Evolutionary conservation across 2,329 filamentous ascomycete genomes (phyloP).

Genomic region (Huntiella abstrusa): DNA sequence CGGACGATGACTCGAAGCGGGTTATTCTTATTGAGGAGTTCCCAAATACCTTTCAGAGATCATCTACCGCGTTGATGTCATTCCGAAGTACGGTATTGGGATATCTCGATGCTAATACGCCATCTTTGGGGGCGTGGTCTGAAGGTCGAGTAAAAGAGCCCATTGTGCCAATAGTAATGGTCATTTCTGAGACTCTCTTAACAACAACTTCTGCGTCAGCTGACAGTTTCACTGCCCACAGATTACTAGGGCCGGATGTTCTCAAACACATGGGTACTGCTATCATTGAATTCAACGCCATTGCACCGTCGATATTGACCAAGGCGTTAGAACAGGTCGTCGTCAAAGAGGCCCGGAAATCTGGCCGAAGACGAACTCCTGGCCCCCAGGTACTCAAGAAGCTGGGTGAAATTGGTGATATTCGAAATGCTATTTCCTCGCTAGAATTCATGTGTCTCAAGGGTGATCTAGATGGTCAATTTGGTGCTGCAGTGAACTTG

Average conservation of each 20-base stretch:
- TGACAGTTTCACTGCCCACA: conserved; percentile 84
- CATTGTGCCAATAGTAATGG: conserved; percentile 60
- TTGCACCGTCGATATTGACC: conserved; percentile 67
- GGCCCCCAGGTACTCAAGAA: conserved; percentile 60
- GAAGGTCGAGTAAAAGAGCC: conserved; percentile 24
- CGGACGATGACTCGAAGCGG: conserved; percentile 18
- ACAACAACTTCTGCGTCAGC: conserved; percentile 69
- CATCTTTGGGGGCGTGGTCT: conserved; percentile 31
- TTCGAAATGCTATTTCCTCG: conserved; percentile 79
- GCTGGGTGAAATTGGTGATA: conserved; percentile 74
- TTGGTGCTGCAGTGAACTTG: conserved; percentile 57
- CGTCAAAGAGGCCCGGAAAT: conserved; percentile 66
- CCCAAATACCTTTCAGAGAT: conserved; percentile 52
- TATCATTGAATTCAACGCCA: conserved; percentile 79
- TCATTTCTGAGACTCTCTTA: conserved; percentile 78
- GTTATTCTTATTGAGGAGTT: conserved; percentile 69
- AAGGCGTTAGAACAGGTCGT: conserved; percentile 72
- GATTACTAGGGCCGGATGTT: conserved; percentile 72
- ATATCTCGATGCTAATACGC: conserved; percentile 51
- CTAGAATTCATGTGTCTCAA: conserved; percentile 83
- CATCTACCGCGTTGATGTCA: conserved; percentile 42
- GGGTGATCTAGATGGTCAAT: conserved; percentile 43
- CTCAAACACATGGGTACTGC: conserved; percentile 60
- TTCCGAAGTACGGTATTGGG: conserved; percentile 61
- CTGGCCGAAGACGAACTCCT: conserved; percentile 54